Evolutionary conservation across 495 filamentous ascomycete genomes (phyloP), one percentile per base, ranked within the genome.

Genomic region (Lasiosphaeria miniovina): DNA sequence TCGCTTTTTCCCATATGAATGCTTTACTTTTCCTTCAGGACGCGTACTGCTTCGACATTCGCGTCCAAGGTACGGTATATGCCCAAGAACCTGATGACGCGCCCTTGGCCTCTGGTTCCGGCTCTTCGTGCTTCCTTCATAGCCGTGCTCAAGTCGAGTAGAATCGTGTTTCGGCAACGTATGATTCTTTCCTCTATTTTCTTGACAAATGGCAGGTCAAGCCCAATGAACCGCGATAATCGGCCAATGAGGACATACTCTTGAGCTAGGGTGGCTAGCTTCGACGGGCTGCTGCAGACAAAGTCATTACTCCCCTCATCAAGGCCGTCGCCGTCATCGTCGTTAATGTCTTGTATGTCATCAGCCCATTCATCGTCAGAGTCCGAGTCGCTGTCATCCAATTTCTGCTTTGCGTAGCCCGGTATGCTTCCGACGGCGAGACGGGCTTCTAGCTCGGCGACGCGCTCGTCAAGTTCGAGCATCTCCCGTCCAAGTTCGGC

Each of bases 1-100:
- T 8, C 4, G 3, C 36, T 14, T 41, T 15, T 15, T 11, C 35
- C 48, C 24, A 24, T 24, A 24, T 24, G 24, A 24, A 33, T 15
- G 57, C 54, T 45, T 67, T 66, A 77, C 58, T 62, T 75, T 51
- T 69, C 72, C 64, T 87, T 89, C 56, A 92, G 68, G 17, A 83
- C 81, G 66, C 87, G 89, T 52, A 97, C 75, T 0, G 88, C 89
- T 61, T 93, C 91, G 15, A 68, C 77, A 63, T 86, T 82, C 59
- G 91, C 93, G 8, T 85, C 88, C 66, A 97, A 76, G 15, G 86
- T 76, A n/a, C 84, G 78, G 74, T 96, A 97, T 55, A 96, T 79
- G 4, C 78, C 81, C 70, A 97, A 71, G 33, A 94, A 76, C 63
- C 84, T 87, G 69, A 92, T 68, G n/a, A 87, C 71, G 54, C 85